A percentile compares a stretch with the other conserved stretches of the same genome.
phyloP scores from a whole-genome alignment of 495 filamentous ascomycete species.

The Margaritispora aquatica region DNA sequence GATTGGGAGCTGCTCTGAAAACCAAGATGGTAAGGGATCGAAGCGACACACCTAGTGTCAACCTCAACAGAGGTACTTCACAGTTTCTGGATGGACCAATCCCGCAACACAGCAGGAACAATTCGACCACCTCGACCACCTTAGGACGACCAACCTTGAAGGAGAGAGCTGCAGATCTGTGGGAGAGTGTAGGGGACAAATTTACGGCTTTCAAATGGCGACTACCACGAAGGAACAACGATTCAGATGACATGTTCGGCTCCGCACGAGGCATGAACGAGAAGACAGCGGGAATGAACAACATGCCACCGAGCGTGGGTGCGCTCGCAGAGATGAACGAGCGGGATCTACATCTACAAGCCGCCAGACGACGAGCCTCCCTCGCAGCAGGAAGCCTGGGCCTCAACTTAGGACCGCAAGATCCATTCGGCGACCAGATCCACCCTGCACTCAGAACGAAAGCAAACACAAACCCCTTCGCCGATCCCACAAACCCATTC shows the following conservation, averaged over 20 bases:
- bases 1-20: slow-evolving; percentile 29
- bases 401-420: slow-evolving; percentile 28
- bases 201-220: slow-evolving; percentile 27
- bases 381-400: slow-evolving; percentile 28
- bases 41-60: slow-evolving; percentile 35
- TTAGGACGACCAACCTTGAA: slow-evolving; percentile 13
- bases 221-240: slow-evolving; percentile 23
- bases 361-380: slow-evolving; percentile 12
- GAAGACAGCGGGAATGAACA: slow-evolving; percentile 19
- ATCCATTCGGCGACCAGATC: slow-evolving; percentile 37
- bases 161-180: slow-evolving; percentile 36
- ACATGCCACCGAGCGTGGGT: slow-evolving; percentile 18
- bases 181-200: slow-evolving; percentile 34
- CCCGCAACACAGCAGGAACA: slow-evolving; percentile 33
- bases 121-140: slow-evolving; percentile 15
- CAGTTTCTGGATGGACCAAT: slow-evolving; percentile 39
- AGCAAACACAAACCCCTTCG: slow-evolving; percentile 34
- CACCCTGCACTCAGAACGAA: not conserved
- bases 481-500: slow-evolving; percentile 41
- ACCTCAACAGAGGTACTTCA: slow-evolving; percentile 43
- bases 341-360: slow-evolving; percentile 20
- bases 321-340: slow-evolving; percentile 22
- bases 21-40: slow-evolving; percentile 23
- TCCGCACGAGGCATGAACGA: slow-evolving; percentile 21
- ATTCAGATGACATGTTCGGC: slow-evolving; percentile 19